These are phyloP conservation scores for Sechiopsis laciniata DNA, from an alignment of 306 rosid species.

Conservation along the genomic window DNA sequence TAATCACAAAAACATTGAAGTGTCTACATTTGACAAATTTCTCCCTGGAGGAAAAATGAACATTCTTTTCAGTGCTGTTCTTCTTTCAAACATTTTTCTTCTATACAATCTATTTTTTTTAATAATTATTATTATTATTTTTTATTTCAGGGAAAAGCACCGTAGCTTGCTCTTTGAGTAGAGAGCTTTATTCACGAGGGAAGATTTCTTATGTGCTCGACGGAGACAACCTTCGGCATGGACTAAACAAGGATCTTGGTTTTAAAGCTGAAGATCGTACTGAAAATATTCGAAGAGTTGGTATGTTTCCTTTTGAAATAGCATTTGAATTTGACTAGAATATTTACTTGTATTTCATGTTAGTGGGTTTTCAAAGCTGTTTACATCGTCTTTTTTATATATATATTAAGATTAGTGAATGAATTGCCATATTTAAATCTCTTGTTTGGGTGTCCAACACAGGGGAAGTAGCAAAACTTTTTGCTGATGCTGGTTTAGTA, in stretches of 20 bases:
- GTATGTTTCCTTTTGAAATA: constrained; percentile 30
- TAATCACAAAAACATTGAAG: too few species aligned
- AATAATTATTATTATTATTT: not conserved
- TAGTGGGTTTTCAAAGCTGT: not conserved
- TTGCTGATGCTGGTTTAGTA: constrained; percentile 73
- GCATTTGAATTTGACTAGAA: constrained; percentile 3
- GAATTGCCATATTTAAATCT: too few species aligned
- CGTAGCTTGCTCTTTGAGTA: constrained; percentile 64
- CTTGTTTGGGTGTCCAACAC: constrained; percentile 22
- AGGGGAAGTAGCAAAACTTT: constrained; percentile 81
- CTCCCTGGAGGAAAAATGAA: not conserved
- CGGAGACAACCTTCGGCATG: constrained; percentile 88
- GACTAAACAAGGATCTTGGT: constrained; percentile 69
- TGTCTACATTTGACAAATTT: constrained; percentile 14
- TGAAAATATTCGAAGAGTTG: constrained; percentile 84
- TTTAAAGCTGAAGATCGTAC: constrained; percentile 68
- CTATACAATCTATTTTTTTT: not conserved
- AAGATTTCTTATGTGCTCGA: constrained; percentile 75
- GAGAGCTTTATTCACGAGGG: constrained; percentile 54
- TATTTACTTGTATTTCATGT: constrained; percentile 1
- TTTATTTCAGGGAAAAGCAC: constrained; percentile 66
- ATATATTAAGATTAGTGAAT: too few species aligned
- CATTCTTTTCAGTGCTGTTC: not conserved
- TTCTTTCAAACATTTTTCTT: not conserved
- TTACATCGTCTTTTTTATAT: too few species aligned